Base-by-base conservation (phyloP, 1,139 yeast species). In the Sugiyamaella grinbergsii region DNA sequence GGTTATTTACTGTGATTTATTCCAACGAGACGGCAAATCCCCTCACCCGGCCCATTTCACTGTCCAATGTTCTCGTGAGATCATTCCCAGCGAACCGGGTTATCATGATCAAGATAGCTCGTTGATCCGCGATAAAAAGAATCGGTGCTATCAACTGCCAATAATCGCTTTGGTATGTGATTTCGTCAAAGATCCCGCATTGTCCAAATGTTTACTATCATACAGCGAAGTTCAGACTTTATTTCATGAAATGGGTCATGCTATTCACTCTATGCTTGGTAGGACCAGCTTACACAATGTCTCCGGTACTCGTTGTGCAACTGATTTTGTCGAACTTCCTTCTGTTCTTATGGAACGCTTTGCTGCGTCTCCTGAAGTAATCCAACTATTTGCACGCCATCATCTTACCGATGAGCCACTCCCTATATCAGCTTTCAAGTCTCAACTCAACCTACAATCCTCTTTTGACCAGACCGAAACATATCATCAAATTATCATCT, bases 181-280 rank as follows among this genome's bases (percentile, higher is more conserved):
- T 64, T 93, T 93, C 67, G 73, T 74, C n/a, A 75, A 73, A 15
- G 72, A 72, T 38, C 57, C 57, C 1, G 58, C 59, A 10, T 40
- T 51, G 10, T 54, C 53, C 1, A 63, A 66, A 16, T 76, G 83
- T 43, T 71, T 88, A 22, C 70, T 93, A 37, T 75, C 84, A 6
- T 75, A 88, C 54, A 81, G 78, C 52, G 98, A 94, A 63, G 91
- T 93, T 4, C 96, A 91, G 62, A 93, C 98, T 0, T 71, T 93
- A 29, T 93, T 94, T 72, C 99, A 93, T 69, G 99, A 93, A 69
- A 90, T 93, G 96, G 99, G 99, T 0, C 99, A 93, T 70, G 98
- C 98, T 1, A 86, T 93, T 82, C 98, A 93, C 67, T 89, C 97
- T 5, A 91, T 93, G 97, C 73, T 93, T 24, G 98, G 98, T 0